Conservation (phyloP, 2,329 filamentous ascomycete species). For the Acrocalymma vagum region DNA sequence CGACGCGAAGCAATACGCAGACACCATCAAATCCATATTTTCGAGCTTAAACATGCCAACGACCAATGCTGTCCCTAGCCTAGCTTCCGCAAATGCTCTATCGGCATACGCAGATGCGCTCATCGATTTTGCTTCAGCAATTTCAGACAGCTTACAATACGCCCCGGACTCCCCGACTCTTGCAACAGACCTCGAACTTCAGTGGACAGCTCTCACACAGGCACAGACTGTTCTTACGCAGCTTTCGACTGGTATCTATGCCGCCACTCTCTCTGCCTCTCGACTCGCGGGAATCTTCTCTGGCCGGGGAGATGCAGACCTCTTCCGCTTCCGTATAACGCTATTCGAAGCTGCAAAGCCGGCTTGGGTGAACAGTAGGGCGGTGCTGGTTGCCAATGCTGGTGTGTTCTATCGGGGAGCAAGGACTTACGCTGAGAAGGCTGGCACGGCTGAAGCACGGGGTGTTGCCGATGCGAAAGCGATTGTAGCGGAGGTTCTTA, state of each 20-base stretch:
- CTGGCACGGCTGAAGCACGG: conserved; percentile 46
- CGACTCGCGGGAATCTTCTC: conserved; percentile 42
- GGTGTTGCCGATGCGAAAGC: conserved; percentile 58
- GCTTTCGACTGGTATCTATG: conserved; percentile 25
- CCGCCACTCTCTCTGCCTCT: conserved; percentile 25
- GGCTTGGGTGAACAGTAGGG: conserved; percentile 40
- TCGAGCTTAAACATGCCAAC: conserved; percentile 47
- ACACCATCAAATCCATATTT: conserved; percentile 45
- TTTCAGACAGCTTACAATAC: conserved; percentile 40
- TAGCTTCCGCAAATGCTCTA: conserved; percentile 60
- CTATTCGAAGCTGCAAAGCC: conserved; percentile 28
- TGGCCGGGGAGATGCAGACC: conserved; percentile 41
- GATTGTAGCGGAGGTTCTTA: conserved; percentile 57
- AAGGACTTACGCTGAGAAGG: conserved; percentile 40
- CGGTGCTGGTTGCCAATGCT: conserved; percentile 43
- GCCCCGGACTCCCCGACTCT: conserved; percentile 18
- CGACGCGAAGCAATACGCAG: conserved; percentile 63
- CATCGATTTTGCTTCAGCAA: conserved; percentile 60
- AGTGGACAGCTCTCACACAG: conserved; percentile 44
- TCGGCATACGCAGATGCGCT: conserved; percentile 66
- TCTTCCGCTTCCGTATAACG: conserved; percentile 44
- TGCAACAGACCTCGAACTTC: conserved; percentile 26
- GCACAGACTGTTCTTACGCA: conserved; percentile 38
- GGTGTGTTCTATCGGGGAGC: conserved; percentile 50
- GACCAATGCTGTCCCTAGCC: conserved; percentile 60